Base-by-base conservation (phyloP, 352 stramenopile species). In the Lagenidium sp. region DNA sequence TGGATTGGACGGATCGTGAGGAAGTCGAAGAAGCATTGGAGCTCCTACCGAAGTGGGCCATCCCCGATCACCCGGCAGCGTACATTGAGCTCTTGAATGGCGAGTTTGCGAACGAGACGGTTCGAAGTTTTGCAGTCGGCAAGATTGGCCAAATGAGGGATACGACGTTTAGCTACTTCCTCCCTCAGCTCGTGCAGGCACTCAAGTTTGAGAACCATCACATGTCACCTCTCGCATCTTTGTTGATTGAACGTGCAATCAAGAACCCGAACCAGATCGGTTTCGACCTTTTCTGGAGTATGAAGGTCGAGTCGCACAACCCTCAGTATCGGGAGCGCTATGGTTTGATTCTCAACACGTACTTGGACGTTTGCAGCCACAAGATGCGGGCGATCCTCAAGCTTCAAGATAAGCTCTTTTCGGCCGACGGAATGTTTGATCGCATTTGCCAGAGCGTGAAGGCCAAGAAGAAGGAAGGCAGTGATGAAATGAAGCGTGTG, bases 301-400 rank as follows among this genome's bases (percentile, higher is more conserved):
- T 95, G 70, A 91, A 92, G 50, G 80, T 92, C 20, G 84, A 95
- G 40, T 81, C 85, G 15, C 67, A 94, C 55, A 85, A 89, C 46
- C 56, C 72, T 4, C 75, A 87, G 35, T 88, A 85, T 38, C 66
- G 66, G 11, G 81, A 92, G 44, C 67, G 82, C 11, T 93, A 91
- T 34, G 76, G 79, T 11, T 83, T 75, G 1, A 70, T 91, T 44
- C 60, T 90, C 36, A 88, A 93, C 23, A 76, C 76, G 4, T 93
- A 93, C 38, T 31, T 91, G 29, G 78, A 93, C 32, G 80, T 87
- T 37, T 87, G 68, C 58, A 97, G 65, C 44, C 83, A 71, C 38
- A 96, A 96, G 60, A 95, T 95, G 83, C 87, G 81, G 25, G 71
- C 87, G 0, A 94, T 97, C 57, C 61, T 91, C 3, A 93, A 95